Conservation (phyloP, 345 rosid genomes). For the Lepidium aucheri region DNA sequence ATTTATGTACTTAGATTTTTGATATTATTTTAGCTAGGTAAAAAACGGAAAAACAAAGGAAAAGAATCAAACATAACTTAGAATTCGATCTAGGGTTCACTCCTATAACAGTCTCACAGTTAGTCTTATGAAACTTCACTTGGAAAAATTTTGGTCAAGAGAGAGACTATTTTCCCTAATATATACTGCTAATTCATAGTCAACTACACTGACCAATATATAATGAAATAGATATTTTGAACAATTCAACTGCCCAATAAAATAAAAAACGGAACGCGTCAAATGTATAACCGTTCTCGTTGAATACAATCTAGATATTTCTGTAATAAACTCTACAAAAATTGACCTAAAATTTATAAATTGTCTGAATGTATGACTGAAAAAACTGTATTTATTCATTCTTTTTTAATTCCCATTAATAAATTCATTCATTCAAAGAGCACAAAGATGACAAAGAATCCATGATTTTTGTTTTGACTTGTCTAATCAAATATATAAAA, state of each 20-base stretch:
- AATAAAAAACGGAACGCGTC: neutral
- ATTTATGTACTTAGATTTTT: neutral
- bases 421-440: neutral
- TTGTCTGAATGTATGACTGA: neutral
- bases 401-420: no score
- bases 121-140: neutral
- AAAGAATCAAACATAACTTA: neutral
- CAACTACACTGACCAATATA: slow-evolving; percentile 1
- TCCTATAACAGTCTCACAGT: neutral
- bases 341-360: neutral
- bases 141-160: neutral
- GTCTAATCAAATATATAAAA: neutral
- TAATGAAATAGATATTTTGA: neutral
- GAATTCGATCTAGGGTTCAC: neutral
- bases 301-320: neutral
- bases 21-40: neutral
- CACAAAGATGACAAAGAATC: neutral
- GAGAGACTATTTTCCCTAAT: neutral
- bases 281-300: neutral
- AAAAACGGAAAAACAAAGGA: no score
- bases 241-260: neutral
- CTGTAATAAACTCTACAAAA: neutral
- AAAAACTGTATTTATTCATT: neutral
- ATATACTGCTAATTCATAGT: neutral
- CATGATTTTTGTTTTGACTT: neutral